phyloP scores from a whole-genome alignment of 1,139 yeast species.

The Pichiaceae sp. region DNA sequence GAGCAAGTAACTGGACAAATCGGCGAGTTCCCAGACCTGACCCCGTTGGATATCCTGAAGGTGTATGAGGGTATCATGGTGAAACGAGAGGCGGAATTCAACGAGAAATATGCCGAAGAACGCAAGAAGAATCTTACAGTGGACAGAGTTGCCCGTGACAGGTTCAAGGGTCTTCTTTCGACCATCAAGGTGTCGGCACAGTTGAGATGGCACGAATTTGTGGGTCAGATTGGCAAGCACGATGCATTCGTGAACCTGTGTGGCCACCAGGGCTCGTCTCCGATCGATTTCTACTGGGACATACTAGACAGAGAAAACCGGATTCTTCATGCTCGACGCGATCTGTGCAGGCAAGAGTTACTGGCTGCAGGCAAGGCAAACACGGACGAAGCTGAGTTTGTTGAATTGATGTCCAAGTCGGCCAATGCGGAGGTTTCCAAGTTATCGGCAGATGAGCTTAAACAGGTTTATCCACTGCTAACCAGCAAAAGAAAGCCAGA shows the following conservation, averaged over 20 bases:
- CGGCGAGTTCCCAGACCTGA: conserved; percentile 40
- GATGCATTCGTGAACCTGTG: conserved; percentile 52
- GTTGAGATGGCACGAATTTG: conserved; percentile 53
- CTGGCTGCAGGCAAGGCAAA: not conserved
- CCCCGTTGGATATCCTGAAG: conserved; percentile 51
- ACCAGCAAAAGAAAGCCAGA: conserved; percentile 17
- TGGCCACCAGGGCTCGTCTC: conserved; percentile 75
- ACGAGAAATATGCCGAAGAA: conserved; percentile 27
- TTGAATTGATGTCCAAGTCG: conserved; percentile 15
- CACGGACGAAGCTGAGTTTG: conserved; percentile 5
- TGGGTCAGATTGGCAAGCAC: conserved; percentile 45
- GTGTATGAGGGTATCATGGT: conserved; percentile 44
- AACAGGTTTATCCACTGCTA: conserved; percentile 22
- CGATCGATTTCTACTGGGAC: conserved; percentile 76
- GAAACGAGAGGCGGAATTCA: conserved; percentile 30
- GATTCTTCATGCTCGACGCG: conserved; percentile 48
- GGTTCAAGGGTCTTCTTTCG: conserved; percentile 41
- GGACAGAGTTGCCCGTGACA: conserved; percentile 62
- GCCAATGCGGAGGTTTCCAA: not conserved
- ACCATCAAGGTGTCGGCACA: conserved; percentile 33
- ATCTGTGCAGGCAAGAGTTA: conserved; percentile 38
- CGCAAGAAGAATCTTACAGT: conserved; percentile 36
- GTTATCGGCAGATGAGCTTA: conserved; percentile 15
- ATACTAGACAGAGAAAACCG: conserved; percentile 55
- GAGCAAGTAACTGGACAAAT: conserved; percentile 10